These are phyloP conservation scores for Microsporum audouinii DNA, from an alignment of 2,329 filamentous ascomycete species.

Conservation along the genomic window DNA sequence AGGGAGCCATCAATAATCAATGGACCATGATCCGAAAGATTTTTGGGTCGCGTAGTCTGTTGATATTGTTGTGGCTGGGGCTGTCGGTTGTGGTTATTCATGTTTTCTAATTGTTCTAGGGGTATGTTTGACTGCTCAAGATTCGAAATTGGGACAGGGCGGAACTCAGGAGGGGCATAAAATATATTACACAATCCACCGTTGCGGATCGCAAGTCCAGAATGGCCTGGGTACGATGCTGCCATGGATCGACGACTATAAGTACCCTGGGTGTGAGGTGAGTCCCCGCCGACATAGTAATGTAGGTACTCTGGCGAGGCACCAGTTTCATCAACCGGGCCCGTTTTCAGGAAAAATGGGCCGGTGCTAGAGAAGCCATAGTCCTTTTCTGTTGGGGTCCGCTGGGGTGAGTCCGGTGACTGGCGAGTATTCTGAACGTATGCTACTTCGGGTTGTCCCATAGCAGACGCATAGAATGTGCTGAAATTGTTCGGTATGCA, in stretches of 20 bases:
- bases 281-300: constrained; percentile 34
- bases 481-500: constrained; percentile 20
- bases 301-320: constrained; percentile 35
- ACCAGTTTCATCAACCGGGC: constrained; percentile 27
- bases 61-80: constrained; percentile 4
- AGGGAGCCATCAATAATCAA: constrained; percentile 40
- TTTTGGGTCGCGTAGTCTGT: constrained; percentile 5
- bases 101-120: constrained; percentile 15
- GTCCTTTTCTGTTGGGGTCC: constrained; percentile 25
- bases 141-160: constrained; percentile 17
- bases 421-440: constrained; percentile 23
- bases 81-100: constrained; percentile 3
- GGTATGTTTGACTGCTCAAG: constrained; percentile 14
- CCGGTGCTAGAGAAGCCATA: constrained; percentile 22
- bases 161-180: constrained; percentile 26
- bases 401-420: constrained; percentile 26
- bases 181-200: constrained; percentile 27
- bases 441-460: constrained; percentile 21
- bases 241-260: constrained; percentile 28
- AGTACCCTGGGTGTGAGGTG: constrained; percentile 33
- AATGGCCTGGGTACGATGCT: constrained; percentile 28
- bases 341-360: constrained; percentile 23
- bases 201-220: constrained; percentile 31
- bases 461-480: constrained; percentile 24
- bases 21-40: constrained; percentile 28